Evolutionary conservation across 768 basidiomycete genomes (phyloP), one percentile per base, ranked within the genome.

Genomic region (Lactarius indigo): DNA sequence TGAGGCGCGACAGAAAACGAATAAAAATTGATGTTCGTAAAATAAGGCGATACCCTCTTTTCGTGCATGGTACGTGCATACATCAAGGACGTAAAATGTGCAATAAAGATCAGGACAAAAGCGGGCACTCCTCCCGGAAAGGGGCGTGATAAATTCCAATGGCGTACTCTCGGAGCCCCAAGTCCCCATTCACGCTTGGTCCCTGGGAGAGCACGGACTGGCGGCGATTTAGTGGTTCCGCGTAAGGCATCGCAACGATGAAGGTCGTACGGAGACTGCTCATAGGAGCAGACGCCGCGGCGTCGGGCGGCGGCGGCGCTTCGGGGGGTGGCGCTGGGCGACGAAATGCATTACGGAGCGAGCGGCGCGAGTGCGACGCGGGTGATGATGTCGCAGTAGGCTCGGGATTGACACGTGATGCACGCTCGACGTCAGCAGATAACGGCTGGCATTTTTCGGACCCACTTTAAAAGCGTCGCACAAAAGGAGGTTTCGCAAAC

Each of bases 101-200:
- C 35, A 23, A 37, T 20, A 57, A 35, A 50, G 33, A 15, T 66
- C 64, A 66, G 5, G 35, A 47, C 23, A 3, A 23, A 47, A 47
- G n/a, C 3, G 41, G 9, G n/a, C 13, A 8, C 20, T 26, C 52
- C 17, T 68, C 66, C 20, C 60, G 35, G 23, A 69, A 69, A 23
- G 60, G 64, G 6, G 68, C 61, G 52, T 61, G 69, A 59, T 69
- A 69, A 8, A 55, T 57, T 15, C 69, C 69, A 18, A 70, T 31
- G 20, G 61, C 64, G 31, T 60, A 69, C 26, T 69, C 69, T 28
- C 68, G 47, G 8, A 41, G 37, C 56, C 57, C 47, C 69, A 57
- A 69, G n/a, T 31, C 44, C 35, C 52, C 56, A 18, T 23, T 50
- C 37, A 31, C 41, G 1, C 52, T 39, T 28, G 61, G 60, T 10